Base-by-base conservation (phyloP, 495 filamentous ascomycete genomes). In the Penicillium lagena region DNA sequence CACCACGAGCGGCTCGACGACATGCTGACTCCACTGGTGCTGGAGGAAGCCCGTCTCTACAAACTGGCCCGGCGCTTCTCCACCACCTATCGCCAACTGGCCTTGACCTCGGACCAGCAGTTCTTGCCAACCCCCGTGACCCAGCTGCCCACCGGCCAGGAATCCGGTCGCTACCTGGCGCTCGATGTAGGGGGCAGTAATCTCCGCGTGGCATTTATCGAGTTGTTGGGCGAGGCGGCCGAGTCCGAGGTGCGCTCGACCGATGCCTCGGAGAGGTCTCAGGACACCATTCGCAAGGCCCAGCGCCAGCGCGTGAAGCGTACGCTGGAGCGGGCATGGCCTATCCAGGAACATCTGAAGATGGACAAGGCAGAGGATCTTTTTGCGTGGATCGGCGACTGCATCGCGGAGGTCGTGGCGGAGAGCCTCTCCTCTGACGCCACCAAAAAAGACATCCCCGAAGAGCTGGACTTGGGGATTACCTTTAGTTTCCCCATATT, bases 401-500 rank as follows among this genome's bases (percentile, higher is more conserved):
- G 81, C 52, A 86, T 91, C 42, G 83, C 80, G 9, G 73, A 87
- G 44, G 83, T 90, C 11, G 81, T 94, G 10, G 68, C 68, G 4
- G 73, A 69, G 42, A 76, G 71, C 40, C 50, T 79, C 22, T 63
- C 58, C 2, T 70, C 65, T 12, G 68, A 71, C 40, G 64, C 62
- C 9, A 72, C 70, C 11, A 62, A 60, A 39, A 63, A 65, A 31
- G 57, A 66, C 35, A 55, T 77, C 28, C 69, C 70, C 7, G 68
- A 76, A 29, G 79, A 79, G 53, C 55, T 91, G 38, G 78, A 84
- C 32, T 77, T 90, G 70, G 88, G 88, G 2, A 84, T 94, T 34
- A 89, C 88, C 11, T 94, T 90, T 60, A 87, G 83, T 66, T 94
- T 94, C 52, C 87, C 88, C 10, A 89, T 91, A 67, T 78, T 81